Evolutionary conservation across 2,329 filamentous ascomycete species (phyloP).

Genomic region (Byssothecium circinans): DNA sequence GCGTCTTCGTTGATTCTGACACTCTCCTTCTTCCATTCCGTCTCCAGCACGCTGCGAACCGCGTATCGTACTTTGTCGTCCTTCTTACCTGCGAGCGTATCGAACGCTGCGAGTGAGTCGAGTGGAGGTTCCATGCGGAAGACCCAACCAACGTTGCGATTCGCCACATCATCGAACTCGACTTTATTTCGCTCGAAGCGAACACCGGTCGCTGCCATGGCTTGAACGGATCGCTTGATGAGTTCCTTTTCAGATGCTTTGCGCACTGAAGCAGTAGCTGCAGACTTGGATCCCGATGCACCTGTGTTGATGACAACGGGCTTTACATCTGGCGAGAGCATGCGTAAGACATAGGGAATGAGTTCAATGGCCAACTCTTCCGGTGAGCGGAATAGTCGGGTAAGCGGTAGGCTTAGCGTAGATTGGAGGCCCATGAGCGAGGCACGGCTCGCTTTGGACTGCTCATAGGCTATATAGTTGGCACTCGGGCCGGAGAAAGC

Average conservation of each 20-base stretch:
- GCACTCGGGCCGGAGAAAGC: conserved; percentile 83
- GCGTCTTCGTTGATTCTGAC: conserved; percentile 66
- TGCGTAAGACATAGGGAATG: conserved; percentile 78
- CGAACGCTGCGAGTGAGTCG: conserved; percentile 76
- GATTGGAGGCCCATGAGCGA: conserved; percentile 73
- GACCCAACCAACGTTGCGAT: conserved; percentile 65
- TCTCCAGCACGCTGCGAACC: conserved; percentile 88
- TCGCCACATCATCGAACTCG: conserved; percentile 63
- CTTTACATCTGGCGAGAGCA: conserved; percentile 87
- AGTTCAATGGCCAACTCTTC: conserved; percentile 80
- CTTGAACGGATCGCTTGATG: conserved; percentile 75
- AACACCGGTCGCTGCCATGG: conserved; percentile 81
- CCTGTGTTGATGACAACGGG: conserved; percentile 78
- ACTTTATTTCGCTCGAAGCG: conserved; percentile 79
- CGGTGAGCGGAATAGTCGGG: conserved; percentile 75
- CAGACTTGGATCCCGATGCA: conserved; percentile 40
- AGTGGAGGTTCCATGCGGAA: conserved; percentile 93
- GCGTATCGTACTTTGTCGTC: conserved; percentile 83
- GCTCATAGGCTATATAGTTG: conserved; percentile 79
- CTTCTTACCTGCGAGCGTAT: conserved; percentile 62
- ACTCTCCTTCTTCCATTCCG: conserved; percentile 79
- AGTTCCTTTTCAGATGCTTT: conserved; percentile 82
- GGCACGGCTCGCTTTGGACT: conserved; percentile 74
- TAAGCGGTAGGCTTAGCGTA: conserved; percentile 69
- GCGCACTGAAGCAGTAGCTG: conserved; percentile 77